Evolutionary conservation across 192 early-diverging fungal species (phyloP).

Genomic region (Entrophospora sp.): DNA sequence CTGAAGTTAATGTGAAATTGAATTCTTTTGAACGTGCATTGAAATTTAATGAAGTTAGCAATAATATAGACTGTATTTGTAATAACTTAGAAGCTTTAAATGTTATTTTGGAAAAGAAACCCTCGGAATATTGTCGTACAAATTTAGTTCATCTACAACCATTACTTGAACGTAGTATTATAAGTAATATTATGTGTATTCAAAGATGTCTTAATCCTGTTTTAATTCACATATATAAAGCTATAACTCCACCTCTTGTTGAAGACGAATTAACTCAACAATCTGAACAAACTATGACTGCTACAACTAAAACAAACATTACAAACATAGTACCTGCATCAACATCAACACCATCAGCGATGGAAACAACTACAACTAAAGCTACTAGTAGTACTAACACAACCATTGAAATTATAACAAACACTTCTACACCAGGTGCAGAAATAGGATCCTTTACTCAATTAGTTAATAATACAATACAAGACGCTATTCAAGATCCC

Average conservation of each 20-base stretch:
- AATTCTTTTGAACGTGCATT: constrained; percentile 58
- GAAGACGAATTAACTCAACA: constrained; percentile 39
- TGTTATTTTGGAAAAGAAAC: constrained; percentile 52
- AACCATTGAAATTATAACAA: no score
- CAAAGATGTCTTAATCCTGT: constrained; percentile 64
- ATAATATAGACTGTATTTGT: constrained; percentile 45
- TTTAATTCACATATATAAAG: constrained; percentile 61
- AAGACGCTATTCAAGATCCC: constrained; percentile 56
- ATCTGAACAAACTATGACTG: no score
- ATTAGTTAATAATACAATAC: constrained; percentile 54
- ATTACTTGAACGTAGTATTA: constrained; percentile 60
- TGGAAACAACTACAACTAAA: no score
- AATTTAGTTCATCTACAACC: constrained; percentile 56
- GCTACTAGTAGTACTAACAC: no score
- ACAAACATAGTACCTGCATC: no score
- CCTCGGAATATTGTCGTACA: constrained; percentile 52
- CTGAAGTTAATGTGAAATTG: constrained; percentile 60
- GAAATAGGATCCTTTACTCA: constrained; percentile 48
- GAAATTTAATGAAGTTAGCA: constrained; percentile 44
- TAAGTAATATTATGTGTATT: constrained; percentile 65
- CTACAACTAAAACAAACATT: no score
- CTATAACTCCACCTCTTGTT: constrained; percentile 25
- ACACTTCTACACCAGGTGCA: constrained; percentile 8
- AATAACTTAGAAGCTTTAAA: constrained; percentile 64
- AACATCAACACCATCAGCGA: constrained; percentile 5